Evolutionary conservation across 768 basidiomycete genomes (phyloP).

Genomic region (Leccinellum luteum): DNA sequence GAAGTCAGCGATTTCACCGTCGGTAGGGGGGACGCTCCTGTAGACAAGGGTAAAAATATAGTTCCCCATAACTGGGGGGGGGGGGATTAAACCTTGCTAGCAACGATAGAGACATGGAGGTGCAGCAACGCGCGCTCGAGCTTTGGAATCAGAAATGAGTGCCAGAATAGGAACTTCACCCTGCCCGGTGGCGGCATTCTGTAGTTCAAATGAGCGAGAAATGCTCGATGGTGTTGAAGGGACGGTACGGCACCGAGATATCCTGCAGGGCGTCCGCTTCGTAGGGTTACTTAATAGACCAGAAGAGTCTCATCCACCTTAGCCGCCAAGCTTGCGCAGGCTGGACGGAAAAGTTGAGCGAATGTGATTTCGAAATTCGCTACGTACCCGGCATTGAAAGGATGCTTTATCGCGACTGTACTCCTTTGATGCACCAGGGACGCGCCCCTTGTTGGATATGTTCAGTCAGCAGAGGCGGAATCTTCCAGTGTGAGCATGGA

Average conservation of each 20-base stretch:
- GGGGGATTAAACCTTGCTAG: no score
- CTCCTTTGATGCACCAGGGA: background rate
- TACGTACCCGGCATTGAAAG: constrained; percentile 31
- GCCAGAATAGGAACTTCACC: no score
- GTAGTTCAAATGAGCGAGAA: background rate
- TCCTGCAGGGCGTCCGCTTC: constrained; percentile 32
- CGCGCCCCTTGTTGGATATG: background rate
- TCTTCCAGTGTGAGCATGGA: background rate
- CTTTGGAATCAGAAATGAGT: no score
- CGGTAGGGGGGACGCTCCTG: no score
- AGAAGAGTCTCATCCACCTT: constrained; percentile 26
- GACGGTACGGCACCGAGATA: constrained; percentile 27
- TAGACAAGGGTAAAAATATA: no score
- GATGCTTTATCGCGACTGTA: constrained; percentile 28
- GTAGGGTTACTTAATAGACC: constrained; percentile 32
- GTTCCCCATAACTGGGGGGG: no score
- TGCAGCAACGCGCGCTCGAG: no score
- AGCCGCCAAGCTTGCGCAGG: constrained; percentile 33
- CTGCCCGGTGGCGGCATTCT: no score
- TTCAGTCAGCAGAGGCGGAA: background rate
- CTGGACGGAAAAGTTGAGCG: constrained; percentile 33
- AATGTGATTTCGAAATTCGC: constrained; percentile 30
- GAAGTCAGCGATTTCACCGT: no score
- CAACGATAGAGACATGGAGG: no score
- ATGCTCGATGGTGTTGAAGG: constrained; percentile 37